phyloP scores from a whole-genome alignment of 2,329 filamentous ascomycete species.

The Tolypocladium nubicola region DNA sequence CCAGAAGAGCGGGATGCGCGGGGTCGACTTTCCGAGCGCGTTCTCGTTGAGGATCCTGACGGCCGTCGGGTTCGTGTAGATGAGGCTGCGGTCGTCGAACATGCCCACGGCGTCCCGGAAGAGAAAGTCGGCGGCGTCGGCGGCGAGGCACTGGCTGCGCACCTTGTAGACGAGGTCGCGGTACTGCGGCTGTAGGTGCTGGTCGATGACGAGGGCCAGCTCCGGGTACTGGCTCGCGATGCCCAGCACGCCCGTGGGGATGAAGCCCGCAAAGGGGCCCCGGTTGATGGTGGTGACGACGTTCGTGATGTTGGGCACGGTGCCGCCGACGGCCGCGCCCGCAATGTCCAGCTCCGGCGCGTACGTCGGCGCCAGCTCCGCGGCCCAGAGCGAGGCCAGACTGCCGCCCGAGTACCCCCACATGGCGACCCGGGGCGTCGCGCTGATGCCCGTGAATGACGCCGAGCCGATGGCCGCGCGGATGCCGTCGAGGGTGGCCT shows the following conservation, averaged over 20 bases:
- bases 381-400: constrained; percentile 11
- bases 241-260: constrained; percentile 11
- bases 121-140: constrained; percentile 15
- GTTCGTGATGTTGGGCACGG: constrained; percentile 9
- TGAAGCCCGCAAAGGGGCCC: constrained; percentile 8
- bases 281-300: constrained; percentile 9
- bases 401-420: constrained; percentile 27
- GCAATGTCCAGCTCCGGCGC: constrained; percentile 13
- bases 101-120: constrained; percentile 26
- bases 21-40: constrained; percentile 24
- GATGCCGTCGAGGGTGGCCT: constrained; percentile 31
- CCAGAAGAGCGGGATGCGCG: constrained; percentile 35
- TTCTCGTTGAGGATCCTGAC: constrained; percentile 17
- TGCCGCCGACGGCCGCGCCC: constrained; percentile 14
- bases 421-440: constrained; percentile 25
- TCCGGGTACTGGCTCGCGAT: constrained; percentile 12
- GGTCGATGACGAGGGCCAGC: constrained; percentile 4
- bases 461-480: constrained; percentile 24
- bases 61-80: constrained; percentile 10
- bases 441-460: constrained; percentile 16
- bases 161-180: constrained; percentile 17
- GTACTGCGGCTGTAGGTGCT: constrained; percentile 9
- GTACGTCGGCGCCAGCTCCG: constrained; percentile 14
- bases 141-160: constrained; percentile 13
- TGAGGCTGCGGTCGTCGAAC: constrained; percentile 24